Conservation (phyloP, 257 asterid genomes). For the Lycium ferocissimum region DNA sequence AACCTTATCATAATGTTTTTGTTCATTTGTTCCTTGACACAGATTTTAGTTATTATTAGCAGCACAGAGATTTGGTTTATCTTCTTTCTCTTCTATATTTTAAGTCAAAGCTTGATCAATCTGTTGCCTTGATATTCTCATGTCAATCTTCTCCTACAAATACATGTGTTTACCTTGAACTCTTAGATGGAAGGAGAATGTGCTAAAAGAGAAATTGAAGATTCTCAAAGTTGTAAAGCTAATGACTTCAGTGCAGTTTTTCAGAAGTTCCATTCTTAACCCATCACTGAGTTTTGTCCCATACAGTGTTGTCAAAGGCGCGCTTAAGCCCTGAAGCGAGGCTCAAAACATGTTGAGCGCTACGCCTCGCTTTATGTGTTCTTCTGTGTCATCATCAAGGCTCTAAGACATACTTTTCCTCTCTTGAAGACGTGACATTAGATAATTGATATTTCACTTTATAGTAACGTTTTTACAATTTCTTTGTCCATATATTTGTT, state of each 20-base stretch:
- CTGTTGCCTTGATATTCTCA: background rate
- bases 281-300: background rate
- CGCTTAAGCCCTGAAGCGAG: too few relatives aligned
- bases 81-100: background rate
- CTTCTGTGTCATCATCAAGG: too few relatives aligned
- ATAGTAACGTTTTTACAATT: too few relatives aligned
- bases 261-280: conserved; percentile 15
- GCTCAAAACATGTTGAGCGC: too few relatives aligned
- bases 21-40: conserved; percentile 21
- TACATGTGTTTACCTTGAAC: conserved; percentile 1
- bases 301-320: too few relatives aligned
- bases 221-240: conserved; percentile 20
- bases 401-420: too few relatives aligned
- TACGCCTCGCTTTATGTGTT: too few relatives aligned
- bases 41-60: conserved; percentile 3
- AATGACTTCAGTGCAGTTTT: background rate
- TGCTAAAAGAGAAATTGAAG: background rate
- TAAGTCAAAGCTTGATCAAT: conserved; percentile 19
- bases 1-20: background rate
- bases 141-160: background rate
- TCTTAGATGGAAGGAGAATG: background rate
- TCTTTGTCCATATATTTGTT: too few relatives aligned
- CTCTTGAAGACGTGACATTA: too few relatives aligned
- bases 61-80: background rate
- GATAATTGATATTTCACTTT: too few relatives aligned